Evolutionary conservation across 2,329 filamentous ascomycete genomes (phyloP), one percentile per base, ranked within the genome.

Genomic region (Xylariomycetidae sp.): DNA sequence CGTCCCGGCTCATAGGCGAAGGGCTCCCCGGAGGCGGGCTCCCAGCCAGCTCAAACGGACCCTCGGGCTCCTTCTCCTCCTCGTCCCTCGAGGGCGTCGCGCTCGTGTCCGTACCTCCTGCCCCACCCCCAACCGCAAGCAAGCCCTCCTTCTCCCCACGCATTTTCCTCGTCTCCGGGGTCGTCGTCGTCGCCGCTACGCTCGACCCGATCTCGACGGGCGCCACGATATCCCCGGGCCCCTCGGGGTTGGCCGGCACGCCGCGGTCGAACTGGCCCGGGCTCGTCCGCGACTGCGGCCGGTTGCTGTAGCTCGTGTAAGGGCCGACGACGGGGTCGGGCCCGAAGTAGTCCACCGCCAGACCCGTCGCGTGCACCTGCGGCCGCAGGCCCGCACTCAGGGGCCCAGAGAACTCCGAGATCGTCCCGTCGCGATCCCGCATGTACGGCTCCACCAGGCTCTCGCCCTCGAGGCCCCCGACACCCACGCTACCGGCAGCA

Each of bases 121-220:
- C n/a, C n/a, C n/a, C n/a, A n/a, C n/a, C n/a, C n/a, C n/a, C n/a
- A n/a, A n/a, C n/a, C n/a, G n/a, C n/a, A n/a, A n/a, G n/a, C n/a
- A n/a, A n/a, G n/a, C n/a, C 20, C 7, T 41, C 37, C 28, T 37
- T 19, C 16, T 16, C 22, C 13, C 23, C 25, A 8, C 27, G n/a
- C 20, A 27, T 44, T 20, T 23, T 16, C 38, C 29, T 5, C 18
- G 22, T 9, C 13, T n/a, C 12, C 8, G n/a, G 3, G 17, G 6
- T 12, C 20, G n/a, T 23, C 20, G 20, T n/a, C 20, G 8, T 23
- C 20, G n/a, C n/a, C 20, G 8, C 20, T 23, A n/a, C 20, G 11
- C 31, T 42, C 28, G 66, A 65, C 38, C 67, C 72, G 10, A 80
- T 72, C 59, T 80, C 75, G 3, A 78, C 71, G 4, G 74, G 66